Evolutionary conservation across 2,329 filamentous ascomycete genomes (phyloP).

Genomic region (Pseudogymnoascus sp.): DNA sequence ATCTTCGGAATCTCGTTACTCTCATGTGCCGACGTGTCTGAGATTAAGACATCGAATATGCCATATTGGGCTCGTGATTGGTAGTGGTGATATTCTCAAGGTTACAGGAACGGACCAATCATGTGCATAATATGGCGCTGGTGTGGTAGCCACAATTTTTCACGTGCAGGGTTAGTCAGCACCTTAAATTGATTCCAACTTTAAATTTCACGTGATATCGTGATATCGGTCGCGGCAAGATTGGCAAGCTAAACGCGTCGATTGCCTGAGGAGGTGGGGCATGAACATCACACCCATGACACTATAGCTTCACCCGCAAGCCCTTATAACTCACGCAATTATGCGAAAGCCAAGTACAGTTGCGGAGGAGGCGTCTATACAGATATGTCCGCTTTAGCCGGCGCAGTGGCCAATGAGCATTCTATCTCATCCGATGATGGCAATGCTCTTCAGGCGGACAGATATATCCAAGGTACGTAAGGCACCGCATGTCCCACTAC

Average conservation of each 20-base stretch:
- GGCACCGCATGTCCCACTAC: not conserved
- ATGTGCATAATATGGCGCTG: not conserved
- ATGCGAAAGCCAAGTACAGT: not conserved
- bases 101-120: not conserved
- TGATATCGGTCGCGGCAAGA: not conserved
- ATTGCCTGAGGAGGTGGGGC: not conserved
- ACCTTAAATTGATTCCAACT: not conserved
- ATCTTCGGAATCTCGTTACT: not conserved
- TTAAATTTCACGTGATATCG: not conserved
- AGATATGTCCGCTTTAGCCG: not conserved
- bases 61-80: conserved; percentile 1
- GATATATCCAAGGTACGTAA: not conserved
- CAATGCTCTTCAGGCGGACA: not conserved
- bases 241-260: not conserved
- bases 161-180: not conserved
- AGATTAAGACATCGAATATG: not conserved
- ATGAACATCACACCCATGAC: not conserved
- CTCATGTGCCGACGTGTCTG: conserved; percentile 2
- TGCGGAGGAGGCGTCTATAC: not conserved
- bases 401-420: not conserved
- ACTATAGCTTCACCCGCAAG: not conserved
- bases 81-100: not conserved
- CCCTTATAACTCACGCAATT: not conserved
- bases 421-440: not conserved
- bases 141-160: not conserved